Evolutionary conservation across 1,284 basidiomycete species (phyloP).

Genomic region (Ustanciosporium gigantosporum): DNA sequence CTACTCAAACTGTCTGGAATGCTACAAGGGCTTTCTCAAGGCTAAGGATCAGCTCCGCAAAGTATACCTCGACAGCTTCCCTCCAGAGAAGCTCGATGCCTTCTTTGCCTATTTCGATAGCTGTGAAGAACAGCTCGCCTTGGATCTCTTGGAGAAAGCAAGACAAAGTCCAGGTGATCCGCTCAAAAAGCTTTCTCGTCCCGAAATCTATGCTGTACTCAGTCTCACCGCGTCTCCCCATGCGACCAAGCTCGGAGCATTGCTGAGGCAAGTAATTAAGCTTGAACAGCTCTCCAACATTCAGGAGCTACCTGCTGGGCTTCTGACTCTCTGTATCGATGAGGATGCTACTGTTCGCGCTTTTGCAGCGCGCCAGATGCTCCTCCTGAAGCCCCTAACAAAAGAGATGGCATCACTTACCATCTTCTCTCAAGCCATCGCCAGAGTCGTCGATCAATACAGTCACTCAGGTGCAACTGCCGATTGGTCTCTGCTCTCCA

Average conservation of each 20-base stretch:
- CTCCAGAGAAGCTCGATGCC: slow-evolving; percentile 25
- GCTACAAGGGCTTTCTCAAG: slow-evolving; percentile 38
- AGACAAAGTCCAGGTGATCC: slow-evolving; percentile 2
- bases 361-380: slow-evolving; percentile 30
- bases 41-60: slow-evolving; percentile 28
- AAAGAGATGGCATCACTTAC: slow-evolving; percentile 7
- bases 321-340: slow-evolving; percentile 31
- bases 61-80: slow-evolving; percentile 26
- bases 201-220: slow-evolving; percentile 36
- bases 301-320: slow-evolving; percentile 33
- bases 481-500: slow-evolving; percentile 32
- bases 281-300: slow-evolving; percentile 23
- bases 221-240: slow-evolving; percentile 25
- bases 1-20: slow-evolving; percentile 43
- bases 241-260: slow-evolving; percentile 16
- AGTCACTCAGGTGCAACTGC: slow-evolving; percentile 6
- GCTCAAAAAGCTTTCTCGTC: slow-evolving; percentile 19
- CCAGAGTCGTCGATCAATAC: slow-evolving; percentile 5
- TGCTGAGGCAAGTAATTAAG: slow-evolving; percentile 18
- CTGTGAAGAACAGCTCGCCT: slow-evolving; percentile 35
- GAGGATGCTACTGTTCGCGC: slow-evolving; percentile 18
- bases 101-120: slow-evolving; percentile 40
- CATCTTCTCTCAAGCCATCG: slow-evolving; percentile 13
- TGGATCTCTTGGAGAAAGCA: slow-evolving; percentile 21
- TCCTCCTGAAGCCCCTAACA: slow-evolving; percentile 22